Evolutionary conservation across 2,329 filamentous ascomycete species (phyloP), one percentile per base, ranked within the genome.

Genomic region (Akanthomyces uredinophilus): DNA sequence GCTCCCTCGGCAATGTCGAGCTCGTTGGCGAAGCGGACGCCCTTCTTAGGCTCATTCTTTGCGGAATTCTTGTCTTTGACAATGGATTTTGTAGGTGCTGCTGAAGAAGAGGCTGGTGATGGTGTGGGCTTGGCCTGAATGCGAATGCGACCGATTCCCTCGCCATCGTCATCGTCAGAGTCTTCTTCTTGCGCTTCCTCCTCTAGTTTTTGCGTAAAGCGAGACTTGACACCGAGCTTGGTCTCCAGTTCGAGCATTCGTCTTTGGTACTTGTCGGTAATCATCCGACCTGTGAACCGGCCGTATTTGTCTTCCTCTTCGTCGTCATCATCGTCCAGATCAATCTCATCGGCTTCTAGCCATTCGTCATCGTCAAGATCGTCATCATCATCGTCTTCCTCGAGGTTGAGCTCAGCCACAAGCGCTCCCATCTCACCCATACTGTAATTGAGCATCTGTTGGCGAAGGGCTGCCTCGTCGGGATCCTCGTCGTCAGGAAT

Each of bases 371-470:
- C 78, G 53, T 82, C 76, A 29, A 77, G 74, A 20, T 81, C 79
- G 43, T 75, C 75, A 10, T 83, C 80, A n/a, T 86, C 81, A 14
- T 80, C 79, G 27, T 81, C 84, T 2, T 93, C 88, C 65, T 96
- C 91, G 2, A 98, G 75, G 63, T 96, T 86, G 51, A 99, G 83
- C 75, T 98, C 92, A 18, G 95, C 95, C 18, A 99, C 95, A 3
- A 99, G 90, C 43, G 91, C 87, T 4, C 92, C 92, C 62, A 99
- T 88, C 73, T 98, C 94, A 50, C 89, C 88, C 74, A 96, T 82
- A 64, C 91, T 88, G 71, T 98, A 99, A 65, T 90, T 83, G 8
- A 98, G 81, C 93, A 99, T 98, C 70, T 97, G 88, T 62, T 88
- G 85, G 6, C 95, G 87, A 27, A 96, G 75, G 37, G 83, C 83